phyloP scores from a whole-genome alignment of 129 eudicot species.

The Dittrichia graveolens region DNA sequence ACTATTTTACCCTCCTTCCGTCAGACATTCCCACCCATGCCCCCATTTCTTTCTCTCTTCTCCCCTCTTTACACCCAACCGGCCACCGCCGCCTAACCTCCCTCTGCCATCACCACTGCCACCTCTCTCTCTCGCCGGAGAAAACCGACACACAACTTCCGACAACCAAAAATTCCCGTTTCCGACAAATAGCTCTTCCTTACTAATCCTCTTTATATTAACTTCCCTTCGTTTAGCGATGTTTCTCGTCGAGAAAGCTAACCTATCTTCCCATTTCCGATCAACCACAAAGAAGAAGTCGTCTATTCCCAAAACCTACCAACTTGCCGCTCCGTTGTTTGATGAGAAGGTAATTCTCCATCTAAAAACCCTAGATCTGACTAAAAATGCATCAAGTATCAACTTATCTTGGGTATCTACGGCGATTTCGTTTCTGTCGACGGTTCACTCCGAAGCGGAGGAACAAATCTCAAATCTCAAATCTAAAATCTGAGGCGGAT shows the following conservation, averaged over 20 bases:
- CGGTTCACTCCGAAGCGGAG: slow-evolving; percentile 46
- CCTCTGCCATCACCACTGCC: too few species aligned
- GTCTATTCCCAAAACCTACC: slow-evolving; percentile 34
- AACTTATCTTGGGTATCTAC: slow-evolving; percentile 36
- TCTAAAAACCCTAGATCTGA: slow-evolving; percentile 34
- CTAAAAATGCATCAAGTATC: slow-evolving; percentile 9
- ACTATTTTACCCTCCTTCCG: too few species aligned
- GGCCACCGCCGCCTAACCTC: too few species aligned
- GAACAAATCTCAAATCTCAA: slow-evolving; percentile 39
- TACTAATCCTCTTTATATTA: too few species aligned
- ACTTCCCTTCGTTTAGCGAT: slow-evolving; percentile 15
- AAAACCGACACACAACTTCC: slow-evolving; percentile 20
- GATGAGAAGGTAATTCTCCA: slow-evolving; percentile 38
- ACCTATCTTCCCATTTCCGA: slow-evolving; percentile 43
- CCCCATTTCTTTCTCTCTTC: too few species aligned
- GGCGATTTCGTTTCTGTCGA: slow-evolving; percentile 37
- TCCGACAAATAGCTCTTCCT: slow-evolving; percentile 21
- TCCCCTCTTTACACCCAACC: too few species aligned
- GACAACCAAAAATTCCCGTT: slow-evolving; percentile 22
- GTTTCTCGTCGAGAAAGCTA: slow-evolving; percentile 45
- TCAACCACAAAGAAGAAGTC: slow-evolving; percentile 27
- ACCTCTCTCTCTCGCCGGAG: too few species aligned
- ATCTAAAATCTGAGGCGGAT: slow-evolving; percentile 28
- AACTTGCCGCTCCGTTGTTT: slow-evolving; percentile 29
- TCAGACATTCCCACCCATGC: too few species aligned